phyloP scores from a whole-genome alignment of 441 rosid species.

The Mallotus repandus region DNA sequence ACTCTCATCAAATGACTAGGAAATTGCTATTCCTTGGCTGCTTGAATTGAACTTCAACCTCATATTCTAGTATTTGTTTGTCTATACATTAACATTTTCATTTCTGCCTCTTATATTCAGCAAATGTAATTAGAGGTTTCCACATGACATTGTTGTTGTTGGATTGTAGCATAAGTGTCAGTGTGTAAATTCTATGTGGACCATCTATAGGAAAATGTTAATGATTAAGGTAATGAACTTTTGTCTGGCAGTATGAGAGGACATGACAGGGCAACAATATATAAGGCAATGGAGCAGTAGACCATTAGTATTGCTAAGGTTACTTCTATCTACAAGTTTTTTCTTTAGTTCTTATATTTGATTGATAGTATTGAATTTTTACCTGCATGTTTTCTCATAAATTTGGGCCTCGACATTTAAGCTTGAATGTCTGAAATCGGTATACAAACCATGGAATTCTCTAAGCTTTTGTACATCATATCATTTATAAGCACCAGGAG shows the following conservation, averaged over 20 bases:
- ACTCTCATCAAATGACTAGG: slow-evolving; percentile 17
- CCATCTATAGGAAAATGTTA: not conserved
- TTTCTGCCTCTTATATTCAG: not conserved
- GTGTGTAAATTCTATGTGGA: not conserved
- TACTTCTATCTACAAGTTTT: slow-evolving; percentile 7
- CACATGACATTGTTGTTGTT: not conserved
- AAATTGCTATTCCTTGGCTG: slow-evolving; percentile 6
- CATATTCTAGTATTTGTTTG: not conserved
- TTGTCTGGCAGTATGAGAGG: slow-evolving; percentile 74
- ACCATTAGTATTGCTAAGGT: slow-evolving; percentile 97
- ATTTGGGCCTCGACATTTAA: not conserved
- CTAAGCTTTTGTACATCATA: not conserved
- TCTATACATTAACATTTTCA: not conserved
- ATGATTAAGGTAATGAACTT: slow-evolving; percentile 10
- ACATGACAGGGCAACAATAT: slow-evolving; percentile 98
- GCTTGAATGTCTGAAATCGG: not conserved
- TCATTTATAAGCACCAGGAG: not conserved
- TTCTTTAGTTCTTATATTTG: not conserved
- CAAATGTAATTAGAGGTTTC: not conserved
- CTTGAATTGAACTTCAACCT: not conserved
- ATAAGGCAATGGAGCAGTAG: slow-evolving; percentile 99
- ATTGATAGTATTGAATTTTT: not conserved
- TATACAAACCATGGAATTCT: too few relatives aligned
- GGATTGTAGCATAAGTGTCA: too few relatives aligned
- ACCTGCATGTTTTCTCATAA: not conserved